These are phyloP conservation scores for Eucommia ulmoides DNA, from an alignment of 257 asterid species.

Conservation along the genomic window DNA sequence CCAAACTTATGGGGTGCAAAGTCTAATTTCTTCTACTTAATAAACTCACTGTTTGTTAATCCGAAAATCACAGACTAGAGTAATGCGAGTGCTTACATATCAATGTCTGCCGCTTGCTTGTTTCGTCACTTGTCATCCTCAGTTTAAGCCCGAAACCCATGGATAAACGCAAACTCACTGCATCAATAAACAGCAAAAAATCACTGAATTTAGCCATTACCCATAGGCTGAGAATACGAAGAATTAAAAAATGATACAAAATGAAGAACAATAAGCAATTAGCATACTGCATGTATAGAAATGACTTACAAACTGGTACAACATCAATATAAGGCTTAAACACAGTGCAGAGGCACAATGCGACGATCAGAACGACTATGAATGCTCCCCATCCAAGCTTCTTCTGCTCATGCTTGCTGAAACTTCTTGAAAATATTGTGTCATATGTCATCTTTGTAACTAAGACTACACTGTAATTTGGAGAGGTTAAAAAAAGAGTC, in stretches of 20 bases:
- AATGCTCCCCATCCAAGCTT: conserved; percentile 26
- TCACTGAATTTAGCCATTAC: neutral
- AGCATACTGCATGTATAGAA: neutral
- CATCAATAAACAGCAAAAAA: neutral
- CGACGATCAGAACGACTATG: conserved; percentile 24
- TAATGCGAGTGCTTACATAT: too few relatives aligned
- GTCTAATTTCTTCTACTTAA: too few relatives aligned
- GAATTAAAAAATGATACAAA: too few relatives aligned
- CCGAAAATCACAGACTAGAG: too few relatives aligned
- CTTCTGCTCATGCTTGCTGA: conserved; percentile 23
- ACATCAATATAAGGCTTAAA: conserved; percentile 17
- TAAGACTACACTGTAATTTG: neutral
- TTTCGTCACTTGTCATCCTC: too few relatives aligned
- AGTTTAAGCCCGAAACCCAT: too few relatives aligned
- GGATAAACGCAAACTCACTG: conserved; percentile 1
- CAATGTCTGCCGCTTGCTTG: too few relatives aligned
- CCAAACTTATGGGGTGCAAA: too few relatives aligned
- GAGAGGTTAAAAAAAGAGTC: neutral
- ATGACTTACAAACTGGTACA: conserved; percentile 10
- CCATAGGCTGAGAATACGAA: too few relatives aligned
- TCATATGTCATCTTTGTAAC: conserved; percentile 17
- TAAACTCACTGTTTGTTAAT: too few relatives aligned
- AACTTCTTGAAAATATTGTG: conserved; percentile 22
- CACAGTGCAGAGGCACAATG: conserved; percentile 14
- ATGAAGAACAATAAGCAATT: neutral